Conservation (phyloP, 2,329 filamentous ascomycete species). For the Thelonectria blattea region DNA sequence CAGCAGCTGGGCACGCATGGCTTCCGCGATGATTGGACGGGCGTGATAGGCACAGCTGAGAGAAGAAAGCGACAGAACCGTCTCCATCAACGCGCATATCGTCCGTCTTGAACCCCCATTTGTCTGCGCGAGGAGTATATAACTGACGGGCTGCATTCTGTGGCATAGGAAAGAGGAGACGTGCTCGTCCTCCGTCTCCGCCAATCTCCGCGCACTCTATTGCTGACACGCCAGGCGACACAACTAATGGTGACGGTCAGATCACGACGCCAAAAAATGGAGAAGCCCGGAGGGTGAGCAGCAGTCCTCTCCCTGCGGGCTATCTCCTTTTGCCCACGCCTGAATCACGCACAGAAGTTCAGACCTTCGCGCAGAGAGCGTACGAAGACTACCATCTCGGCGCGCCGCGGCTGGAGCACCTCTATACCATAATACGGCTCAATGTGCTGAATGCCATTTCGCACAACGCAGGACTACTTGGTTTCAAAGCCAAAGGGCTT, state of each 20-base stretch:
- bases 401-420: neutral
- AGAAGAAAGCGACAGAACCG: constrained; percentile 19
- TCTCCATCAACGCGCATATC: constrained; percentile 14
- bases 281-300: neutral
- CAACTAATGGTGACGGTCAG: neutral
- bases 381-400: neutral
- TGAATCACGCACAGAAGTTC: neutral
- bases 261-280: neutral
- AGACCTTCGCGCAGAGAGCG: neutral
- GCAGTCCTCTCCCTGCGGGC: neutral
- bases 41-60: neutral
- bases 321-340: neutral
- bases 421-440: neutral
- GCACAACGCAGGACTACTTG: neutral
- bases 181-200: neutral
- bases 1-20: neutral
- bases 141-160: neutral
- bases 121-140: neutral
- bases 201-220: neutral
- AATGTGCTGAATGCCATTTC: neutral
- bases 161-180: neutral
- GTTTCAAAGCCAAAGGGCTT: neutral
- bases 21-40: neutral
- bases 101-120: neutral
- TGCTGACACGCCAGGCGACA: neutral